phyloP scores from a whole-genome alignment of 768 basidiomycete genomes.

The Pilatotrama ljubarskyi region DNA sequence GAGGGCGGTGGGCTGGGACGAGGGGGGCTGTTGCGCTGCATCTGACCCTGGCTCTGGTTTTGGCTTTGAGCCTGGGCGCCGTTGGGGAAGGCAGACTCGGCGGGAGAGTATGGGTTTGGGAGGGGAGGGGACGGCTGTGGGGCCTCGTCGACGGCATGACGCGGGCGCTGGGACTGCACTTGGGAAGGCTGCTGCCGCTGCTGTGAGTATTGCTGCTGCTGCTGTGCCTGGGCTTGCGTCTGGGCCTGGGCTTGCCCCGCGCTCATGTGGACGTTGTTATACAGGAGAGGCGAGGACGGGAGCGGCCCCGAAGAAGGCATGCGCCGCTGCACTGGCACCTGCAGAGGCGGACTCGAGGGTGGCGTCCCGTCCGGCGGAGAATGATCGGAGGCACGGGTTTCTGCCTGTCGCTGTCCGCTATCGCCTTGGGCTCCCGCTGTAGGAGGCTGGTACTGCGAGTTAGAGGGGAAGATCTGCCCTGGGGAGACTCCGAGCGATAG shows the following conservation, averaged over 20 bases:
- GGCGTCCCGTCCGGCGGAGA: neutral
- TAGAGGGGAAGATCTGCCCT: slow-evolving; percentile 34
- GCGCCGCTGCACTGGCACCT: slow-evolving; percentile 17
- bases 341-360: slow-evolving; percentile 9
- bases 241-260: neutral
- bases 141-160: neutral
- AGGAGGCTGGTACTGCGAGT: slow-evolving; percentile 21
- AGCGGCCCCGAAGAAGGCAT: slow-evolving; percentile 2
- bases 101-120: slow-evolving; percentile 14
- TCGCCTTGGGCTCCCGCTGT: slow-evolving; percentile 10
- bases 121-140: slow-evolving; percentile 8
- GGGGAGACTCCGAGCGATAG: slow-evolving; percentile 31
- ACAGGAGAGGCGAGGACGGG: slow-evolving; percentile 8
- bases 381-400: slow-evolving; percentile 7
- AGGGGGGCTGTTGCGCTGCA: neutral
- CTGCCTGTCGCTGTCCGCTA: neutral
- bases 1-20: neutral
- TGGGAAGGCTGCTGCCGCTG: neutral
- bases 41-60: neutral
- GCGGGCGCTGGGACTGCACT: neutral
- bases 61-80: neutral
- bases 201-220: neutral
- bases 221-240: neutral
- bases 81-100: neutral
- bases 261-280: slow-evolving; percentile 16